Base-by-base conservation (phyloP, 441 rosid species). In the Populus trichocarpa region DNA sequence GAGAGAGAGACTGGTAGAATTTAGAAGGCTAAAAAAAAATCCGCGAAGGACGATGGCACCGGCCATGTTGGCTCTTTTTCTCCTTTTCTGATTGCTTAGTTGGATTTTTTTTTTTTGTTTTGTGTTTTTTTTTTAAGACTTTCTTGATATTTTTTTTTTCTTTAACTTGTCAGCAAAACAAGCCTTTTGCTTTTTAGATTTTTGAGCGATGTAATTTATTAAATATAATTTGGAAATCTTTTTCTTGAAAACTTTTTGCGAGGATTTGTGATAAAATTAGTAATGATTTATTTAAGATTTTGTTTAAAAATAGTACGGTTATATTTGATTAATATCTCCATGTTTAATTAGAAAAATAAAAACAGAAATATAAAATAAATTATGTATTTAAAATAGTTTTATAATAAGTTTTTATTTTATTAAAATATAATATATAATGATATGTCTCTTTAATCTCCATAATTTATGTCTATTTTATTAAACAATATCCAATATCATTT, bases 11-110 rank as follows among this genome's bases (percentile, higher is more conserved):
- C 22, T 75, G 78, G 18, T 16, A 61, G 38, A 36, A 53, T 66
- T 71, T 73, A 61, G 73, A 72, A 75, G 82, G 81, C 70, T 67
- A 73, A 68, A 79, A 85, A n/a, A 25, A 66, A 78, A 78, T 83
- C 88, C 86, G 90, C 28, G 16, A 28, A 79, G 77, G 83, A 81
- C 84, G 81, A 79, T 81, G 88, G 80, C 86, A 82, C 87, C 85
- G 82, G 84, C 84, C 86, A 73, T 72, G 81, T 76, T 79, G 74
- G 71, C 71, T 67, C 76, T 4, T 13, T 63, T 30, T 50, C 23
- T 25, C 32, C 40, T 68, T 53, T 64, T 79, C 65, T 53, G 22
- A 53, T 53, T 63, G 78, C 84, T 70, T 35, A 22, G 40, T 28
- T 57, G 71, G 69, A 46, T 14, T 25, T 25, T 13, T 68, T 40